Evolutionary conservation across 129 eudicot species (phyloP).

Genomic region (Deinandra increscens): DNA sequence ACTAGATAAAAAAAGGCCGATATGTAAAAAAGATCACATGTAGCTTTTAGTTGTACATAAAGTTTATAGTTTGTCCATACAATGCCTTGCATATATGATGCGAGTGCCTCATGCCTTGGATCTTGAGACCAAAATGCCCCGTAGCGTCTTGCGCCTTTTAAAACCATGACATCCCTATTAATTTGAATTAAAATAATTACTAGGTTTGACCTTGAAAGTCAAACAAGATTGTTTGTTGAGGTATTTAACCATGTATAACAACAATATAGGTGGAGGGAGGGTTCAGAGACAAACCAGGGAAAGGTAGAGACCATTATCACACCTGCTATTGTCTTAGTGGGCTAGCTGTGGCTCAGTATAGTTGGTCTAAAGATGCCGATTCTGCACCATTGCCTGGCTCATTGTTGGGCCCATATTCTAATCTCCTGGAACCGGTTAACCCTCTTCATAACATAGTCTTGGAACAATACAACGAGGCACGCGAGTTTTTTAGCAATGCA

Average conservation of each 20-base stretch:
- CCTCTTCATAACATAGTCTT: conserved; percentile 67
- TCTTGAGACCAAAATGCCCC: too few species aligned
- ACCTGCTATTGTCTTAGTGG: conserved; percentile 95
- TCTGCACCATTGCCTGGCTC: conserved; percentile 60
- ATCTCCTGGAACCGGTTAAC: conserved; percentile 74
- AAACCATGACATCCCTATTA: neutral
- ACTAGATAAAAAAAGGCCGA: too few species aligned
- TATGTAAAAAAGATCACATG: too few species aligned
- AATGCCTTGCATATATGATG: too few species aligned
- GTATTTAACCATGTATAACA: neutral
- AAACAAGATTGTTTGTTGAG: conserved; percentile 13
- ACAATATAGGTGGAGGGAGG: conserved; percentile 70
- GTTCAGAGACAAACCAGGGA: conserved; percentile 97
- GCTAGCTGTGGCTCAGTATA: conserved; percentile 64
- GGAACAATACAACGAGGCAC: conserved; percentile 63
- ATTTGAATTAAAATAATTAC: neutral
- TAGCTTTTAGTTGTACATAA: too few species aligned
- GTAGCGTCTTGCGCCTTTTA: too few species aligned
- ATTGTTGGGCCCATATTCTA: conserved; percentile 73
- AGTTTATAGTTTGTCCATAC: too few species aligned
- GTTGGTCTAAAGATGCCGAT: conserved; percentile 44
- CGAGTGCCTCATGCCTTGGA: too few species aligned
- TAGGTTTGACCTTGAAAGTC: conserved; percentile 9
- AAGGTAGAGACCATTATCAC: conserved; percentile 75
- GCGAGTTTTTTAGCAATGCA: conserved; percentile 50